These are phyloP conservation scores for Cucurbita argyrosperma DNA, from an alignment of 306 rosid species.

Conservation along the genomic window DNA sequence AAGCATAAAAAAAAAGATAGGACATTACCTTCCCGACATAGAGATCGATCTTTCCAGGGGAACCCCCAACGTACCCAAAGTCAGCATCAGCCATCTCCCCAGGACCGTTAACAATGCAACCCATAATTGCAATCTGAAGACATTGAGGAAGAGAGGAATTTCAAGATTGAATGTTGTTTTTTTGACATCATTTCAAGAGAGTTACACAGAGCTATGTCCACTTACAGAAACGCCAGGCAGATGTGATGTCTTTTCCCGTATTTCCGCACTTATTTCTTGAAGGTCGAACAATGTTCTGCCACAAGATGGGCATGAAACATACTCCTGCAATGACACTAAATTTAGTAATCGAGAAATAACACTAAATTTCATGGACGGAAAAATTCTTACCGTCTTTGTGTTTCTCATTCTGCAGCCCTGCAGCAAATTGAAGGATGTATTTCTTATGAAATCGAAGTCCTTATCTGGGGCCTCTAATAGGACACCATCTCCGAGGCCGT, in stretches of 20 bases:
- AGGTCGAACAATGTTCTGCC: conserved; percentile 99
- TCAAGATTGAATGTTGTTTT: not conserved
- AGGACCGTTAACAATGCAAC: conserved; percentile 98
- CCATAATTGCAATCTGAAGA: conserved; percentile 97
- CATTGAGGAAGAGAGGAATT: not conserved
- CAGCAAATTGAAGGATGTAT: conserved; percentile 88
- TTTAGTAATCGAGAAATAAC: too few relatives aligned
- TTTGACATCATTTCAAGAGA: not conserved
- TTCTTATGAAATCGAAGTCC: conserved; percentile 77
- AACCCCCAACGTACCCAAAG: conserved; percentile 93
- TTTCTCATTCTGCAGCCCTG: conserved; percentile 99
- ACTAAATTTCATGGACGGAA: not conserved
- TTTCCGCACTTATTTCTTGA: conserved; percentile 88
- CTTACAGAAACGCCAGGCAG: conserved; percentile 91
- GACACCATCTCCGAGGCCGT: conserved; percentile 94
- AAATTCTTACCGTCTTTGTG: conserved; percentile 68
- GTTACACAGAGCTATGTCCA: not conserved
- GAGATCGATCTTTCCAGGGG: conserved; percentile 96
- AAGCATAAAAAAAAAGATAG: not conserved
- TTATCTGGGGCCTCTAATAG: conserved; percentile 71
- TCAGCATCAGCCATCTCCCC: conserved; percentile 99
- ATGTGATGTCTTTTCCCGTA: conserved; percentile 84
- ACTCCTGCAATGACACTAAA: conserved; percentile 44
- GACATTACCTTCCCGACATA: conserved; percentile 80
- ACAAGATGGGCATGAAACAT: conserved; percentile 95